Evolutionary conservation across 176 grass and related monocot species (phyloP).

Genomic region (Zizania latifolia): DNA sequence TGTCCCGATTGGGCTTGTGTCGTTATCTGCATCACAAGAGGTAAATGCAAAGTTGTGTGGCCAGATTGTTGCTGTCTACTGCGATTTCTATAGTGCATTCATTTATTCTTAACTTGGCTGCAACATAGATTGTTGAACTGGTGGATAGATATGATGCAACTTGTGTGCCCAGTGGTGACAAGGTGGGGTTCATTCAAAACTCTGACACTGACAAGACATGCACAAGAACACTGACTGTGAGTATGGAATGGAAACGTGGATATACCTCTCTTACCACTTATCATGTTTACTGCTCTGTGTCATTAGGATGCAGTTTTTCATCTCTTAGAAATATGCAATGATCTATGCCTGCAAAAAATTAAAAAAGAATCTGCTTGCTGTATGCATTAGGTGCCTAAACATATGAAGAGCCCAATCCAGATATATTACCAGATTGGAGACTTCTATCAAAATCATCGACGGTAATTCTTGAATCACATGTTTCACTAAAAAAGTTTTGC

Average conservation of each 20-base stretch:
- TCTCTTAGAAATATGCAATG: background rate
- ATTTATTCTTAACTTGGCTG: constrained; percentile 11
- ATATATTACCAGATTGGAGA: constrained; percentile 79
- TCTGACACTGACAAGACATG: constrained; percentile 58
- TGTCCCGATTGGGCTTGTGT: constrained; percentile 61
- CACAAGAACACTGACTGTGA: constrained; percentile 60
- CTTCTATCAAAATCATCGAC: constrained; percentile 92
- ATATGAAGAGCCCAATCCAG: constrained; percentile 68
- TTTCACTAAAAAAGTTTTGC: background rate
- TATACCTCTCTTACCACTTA: background rate
- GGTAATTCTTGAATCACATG: constrained; percentile 33
- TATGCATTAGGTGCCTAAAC: constrained; percentile 59
- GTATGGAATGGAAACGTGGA: background rate
- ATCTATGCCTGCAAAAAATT: background rate
- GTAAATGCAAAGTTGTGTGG: constrained; percentile 5
- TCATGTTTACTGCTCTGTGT: background rate
- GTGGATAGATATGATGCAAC: constrained; percentile 56
- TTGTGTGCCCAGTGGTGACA: constrained; percentile 42
- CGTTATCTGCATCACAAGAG: constrained; percentile 52
- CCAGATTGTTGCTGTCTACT: background rate
- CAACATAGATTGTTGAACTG: constrained; percentile 70
- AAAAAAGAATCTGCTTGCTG: background rate
- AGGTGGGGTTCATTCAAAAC: constrained; percentile 70
- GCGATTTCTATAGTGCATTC: background rate
- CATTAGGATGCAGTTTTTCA: background rate